Evolutionary conservation across 345 rosid genomes (phyloP), one percentile per base, ranked within the genome.

Genomic region (Gossypioides kirkii): DNA sequence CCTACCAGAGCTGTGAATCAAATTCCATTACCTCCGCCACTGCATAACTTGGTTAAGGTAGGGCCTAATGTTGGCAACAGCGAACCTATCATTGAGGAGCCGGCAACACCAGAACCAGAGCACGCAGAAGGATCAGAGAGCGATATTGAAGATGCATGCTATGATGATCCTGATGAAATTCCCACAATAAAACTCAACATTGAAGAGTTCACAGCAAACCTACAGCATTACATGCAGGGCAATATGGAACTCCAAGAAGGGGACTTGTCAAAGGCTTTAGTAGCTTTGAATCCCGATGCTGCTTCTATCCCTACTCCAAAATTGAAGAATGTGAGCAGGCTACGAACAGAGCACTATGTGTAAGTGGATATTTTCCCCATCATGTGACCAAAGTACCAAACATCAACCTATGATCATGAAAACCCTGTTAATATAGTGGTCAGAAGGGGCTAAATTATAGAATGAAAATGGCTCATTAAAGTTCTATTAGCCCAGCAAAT

Each of bases 261-360:
- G 70, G 95, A 87, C 81, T 82, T 90, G 84, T 88, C 97, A 61
- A 84, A 81, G 80, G 98, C 97, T 56, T 86, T 94, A 75, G 97
- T 94, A 73, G 89, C 95, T 89, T 82, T 94, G 84, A 74, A 80
- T 84, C 79, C 90, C 28, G 73, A 85, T 61, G 85, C 80, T 60
- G 85, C 97, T 71, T 85, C 86, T 45, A 83, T 92, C 64, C 98
- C 97, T 54, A 75, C 86, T 42, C 87, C 88, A 28, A 90, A 88
- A 82, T 81, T 94, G 74, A 94, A 94, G 85, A 89, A 87, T 74
- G 81, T 90, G 54, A 87, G 91, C 76, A 87, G 91, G 65, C 85
- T 94, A 75, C 86, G 97, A 62, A 94, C 98, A 72, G 98, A 94
- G 84, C 98, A 94, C 74, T 91, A 83, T 81, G 98, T 92, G 98